Percentiles rank a stretch among this genome's conserved stretches.
Conservation (phyloP, 192 early-diverging fungal species). For the Backusella tuberculispora region DNA sequence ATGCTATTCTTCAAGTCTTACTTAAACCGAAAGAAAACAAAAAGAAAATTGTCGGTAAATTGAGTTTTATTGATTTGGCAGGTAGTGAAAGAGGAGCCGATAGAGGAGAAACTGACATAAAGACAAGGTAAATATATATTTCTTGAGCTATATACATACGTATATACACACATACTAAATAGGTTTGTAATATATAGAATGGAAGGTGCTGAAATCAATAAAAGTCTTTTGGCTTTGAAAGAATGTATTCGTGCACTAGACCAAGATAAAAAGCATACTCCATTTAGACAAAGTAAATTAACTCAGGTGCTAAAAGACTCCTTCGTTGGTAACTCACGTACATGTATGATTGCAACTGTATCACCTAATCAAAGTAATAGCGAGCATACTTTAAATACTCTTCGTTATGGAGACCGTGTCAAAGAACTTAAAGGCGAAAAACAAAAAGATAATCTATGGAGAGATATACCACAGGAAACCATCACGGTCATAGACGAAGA, state of each 20-base stretch:
- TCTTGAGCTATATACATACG: not conserved
- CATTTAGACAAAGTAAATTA: constrained; percentile 96
- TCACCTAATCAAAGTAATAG: constrained; percentile 94
- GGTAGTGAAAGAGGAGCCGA: constrained; percentile 98
- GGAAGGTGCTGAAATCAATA: constrained; percentile 99
- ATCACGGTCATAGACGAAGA: not conserved
- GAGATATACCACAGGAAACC: not conserved
- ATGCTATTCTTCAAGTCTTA: constrained; percentile 95
- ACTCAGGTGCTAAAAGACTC: constrained; percentile 98
- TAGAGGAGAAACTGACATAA: constrained; percentile 89
- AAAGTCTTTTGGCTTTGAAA: constrained; percentile 95
- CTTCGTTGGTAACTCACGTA: constrained; percentile 95
- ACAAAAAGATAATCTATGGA: constrained; percentile 13
- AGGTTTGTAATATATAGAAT: constrained; percentile 56
- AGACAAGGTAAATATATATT: constrained; percentile 73
- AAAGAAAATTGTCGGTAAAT: constrained; percentile 75
- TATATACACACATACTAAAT: not conserved
- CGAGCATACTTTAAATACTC: constrained; percentile 96
- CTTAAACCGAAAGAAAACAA: constrained; percentile 71
- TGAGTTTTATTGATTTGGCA: constrained; percentile 98
- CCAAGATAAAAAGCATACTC: constrained; percentile 93
- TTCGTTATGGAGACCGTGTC: constrained; percentile 90
- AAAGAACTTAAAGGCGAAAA: constrained; percentile 53
- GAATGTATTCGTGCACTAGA: constrained; percentile 98
- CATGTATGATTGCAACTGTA: constrained; percentile 99